Evolutionary conservation across 768 basidiomycete species (phyloP).

Genomic region (Tulasnella calospora): DNA sequence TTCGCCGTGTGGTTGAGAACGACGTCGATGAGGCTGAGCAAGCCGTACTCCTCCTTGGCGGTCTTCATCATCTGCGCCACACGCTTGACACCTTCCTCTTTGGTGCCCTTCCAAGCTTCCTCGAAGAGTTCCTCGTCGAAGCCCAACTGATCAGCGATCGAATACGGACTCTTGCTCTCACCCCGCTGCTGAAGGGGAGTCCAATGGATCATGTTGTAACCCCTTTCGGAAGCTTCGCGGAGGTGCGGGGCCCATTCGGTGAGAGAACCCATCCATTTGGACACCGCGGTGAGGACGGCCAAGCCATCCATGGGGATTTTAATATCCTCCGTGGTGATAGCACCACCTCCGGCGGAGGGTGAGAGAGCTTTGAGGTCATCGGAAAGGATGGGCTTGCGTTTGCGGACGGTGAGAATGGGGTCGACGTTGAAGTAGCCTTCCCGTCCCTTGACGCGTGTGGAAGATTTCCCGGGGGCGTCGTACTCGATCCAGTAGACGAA

Average conservation of each 20-base stretch:
- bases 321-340: constrained; percentile 48
- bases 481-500: constrained; percentile 96
- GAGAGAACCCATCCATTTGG: constrained; percentile 96
- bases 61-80: constrained; percentile 61
- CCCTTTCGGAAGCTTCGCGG: constrained; percentile 75
- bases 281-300: constrained; percentile 82
- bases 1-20: constrained; percentile 97
- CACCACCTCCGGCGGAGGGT: constrained; percentile 49
- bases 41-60: constrained; percentile 79
- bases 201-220: constrained; percentile 98
- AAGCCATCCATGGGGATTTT: constrained; percentile 83
- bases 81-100: constrained; percentile 51
- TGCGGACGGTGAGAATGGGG: constrained; percentile 72
- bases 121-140: constrained; percentile 76
- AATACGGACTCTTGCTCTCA: constrained; percentile 86
- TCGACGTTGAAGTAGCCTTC: constrained; percentile 97
- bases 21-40: constrained; percentile 88
- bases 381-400: constrained; percentile 69
- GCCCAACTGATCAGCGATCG: constrained; percentile 77
- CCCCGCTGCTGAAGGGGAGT: constrained; percentile 92
- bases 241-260: constrained; percentile 74
- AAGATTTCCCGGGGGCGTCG: constrained; percentile 49
- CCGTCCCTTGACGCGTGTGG: constrained; percentile 68
- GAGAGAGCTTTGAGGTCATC: constrained; percentile 48
- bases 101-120: constrained; percentile 36